Conservation (phyloP, 1,284 basidiomycete species). For the Fomitopsis pinicola region DNA sequence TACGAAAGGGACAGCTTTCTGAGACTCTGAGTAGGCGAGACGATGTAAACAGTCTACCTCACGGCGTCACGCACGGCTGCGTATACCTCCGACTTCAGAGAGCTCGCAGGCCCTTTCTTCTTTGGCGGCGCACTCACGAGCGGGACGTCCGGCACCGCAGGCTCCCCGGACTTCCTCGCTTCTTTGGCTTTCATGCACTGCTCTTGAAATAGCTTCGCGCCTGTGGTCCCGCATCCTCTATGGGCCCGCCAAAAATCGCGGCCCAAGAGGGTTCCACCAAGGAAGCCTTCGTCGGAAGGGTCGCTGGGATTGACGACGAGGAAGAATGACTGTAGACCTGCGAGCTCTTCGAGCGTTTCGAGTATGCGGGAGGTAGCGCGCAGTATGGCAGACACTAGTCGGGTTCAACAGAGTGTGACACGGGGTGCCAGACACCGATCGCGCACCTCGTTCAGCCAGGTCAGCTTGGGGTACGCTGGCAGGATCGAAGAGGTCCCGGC, state of each 20-base stretch:
- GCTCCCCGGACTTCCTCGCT: not conserved
- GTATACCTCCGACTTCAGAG: constrained; percentile 49
- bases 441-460: constrained; percentile 17
- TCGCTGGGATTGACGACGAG: constrained; percentile 53
- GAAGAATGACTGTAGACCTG: constrained; percentile 55
- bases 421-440: not conserved
- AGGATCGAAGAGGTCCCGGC: constrained; percentile 43
- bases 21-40: not conserved
- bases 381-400: constrained; percentile 41
- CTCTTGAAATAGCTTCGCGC: constrained; percentile 50
- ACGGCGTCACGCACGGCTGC: constrained; percentile 45
- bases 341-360: constrained; percentile 43
- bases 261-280: constrained; percentile 55
- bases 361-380: constrained; percentile 44
- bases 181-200: constrained; percentile 31
- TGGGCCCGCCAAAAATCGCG: constrained; percentile 62
- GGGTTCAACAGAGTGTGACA: not conserved
- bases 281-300: constrained; percentile 45
- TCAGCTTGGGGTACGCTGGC: constrained; percentile 5
- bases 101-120: constrained; percentile 33
- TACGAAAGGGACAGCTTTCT: constrained; percentile 21
- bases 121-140: not conserved
- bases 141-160: not conserved
- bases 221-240: constrained; percentile 50
- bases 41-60: constrained; percentile 32